These are phyloP conservation scores for Xerocomus minutiporus DNA, from an alignment of 1,284 basidiomycete genomes.

Conservation along the genomic window DNA sequence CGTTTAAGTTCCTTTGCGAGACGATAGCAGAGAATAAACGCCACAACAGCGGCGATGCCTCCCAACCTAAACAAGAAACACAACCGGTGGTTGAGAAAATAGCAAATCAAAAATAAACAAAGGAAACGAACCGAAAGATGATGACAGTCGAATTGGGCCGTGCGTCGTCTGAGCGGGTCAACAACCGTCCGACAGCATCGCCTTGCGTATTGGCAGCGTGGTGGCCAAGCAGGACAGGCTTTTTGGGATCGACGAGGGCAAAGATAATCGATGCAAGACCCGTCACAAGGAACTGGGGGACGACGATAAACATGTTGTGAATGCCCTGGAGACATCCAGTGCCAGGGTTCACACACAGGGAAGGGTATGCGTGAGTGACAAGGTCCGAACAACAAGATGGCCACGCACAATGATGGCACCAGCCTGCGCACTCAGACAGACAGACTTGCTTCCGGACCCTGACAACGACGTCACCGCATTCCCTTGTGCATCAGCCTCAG, in stretches of 20 bases:
- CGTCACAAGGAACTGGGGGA: conserved; percentile 68
- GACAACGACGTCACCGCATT: conserved; percentile 7
- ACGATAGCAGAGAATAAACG: conserved; percentile 65
- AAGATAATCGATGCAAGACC: conserved; percentile 65
- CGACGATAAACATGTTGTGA: conserved; percentile 86
- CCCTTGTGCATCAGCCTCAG: conserved; percentile 2
- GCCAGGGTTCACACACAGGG: neutral
- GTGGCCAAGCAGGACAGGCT: conserved; percentile 38
- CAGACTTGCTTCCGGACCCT: conserved; percentile 12
- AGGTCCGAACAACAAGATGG: conserved; percentile 3
- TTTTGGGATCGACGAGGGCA: conserved; percentile 57
- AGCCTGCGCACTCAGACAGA: conserved; percentile 67
- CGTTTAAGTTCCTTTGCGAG: conserved; percentile 58
- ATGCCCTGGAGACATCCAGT: conserved; percentile 59
- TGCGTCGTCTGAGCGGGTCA: conserved; percentile 13
- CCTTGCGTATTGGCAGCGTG: conserved; percentile 32
- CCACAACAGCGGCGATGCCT: conserved; percentile 66
- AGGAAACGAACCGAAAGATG: conserved; percentile 57
- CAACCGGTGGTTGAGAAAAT: neutral
- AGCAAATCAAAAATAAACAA: neutral
- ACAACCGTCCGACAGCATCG: conserved; percentile 9
- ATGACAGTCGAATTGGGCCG: conserved; percentile 68
- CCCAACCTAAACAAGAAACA: conserved; percentile 49
- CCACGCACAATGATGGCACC: conserved; percentile 79
- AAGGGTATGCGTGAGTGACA: neutral